Evolutionary conservation across 139 green algal species (phyloP), one percentile per base, ranked within the genome.

Genomic region (Picochlorum costavermella): DNA sequence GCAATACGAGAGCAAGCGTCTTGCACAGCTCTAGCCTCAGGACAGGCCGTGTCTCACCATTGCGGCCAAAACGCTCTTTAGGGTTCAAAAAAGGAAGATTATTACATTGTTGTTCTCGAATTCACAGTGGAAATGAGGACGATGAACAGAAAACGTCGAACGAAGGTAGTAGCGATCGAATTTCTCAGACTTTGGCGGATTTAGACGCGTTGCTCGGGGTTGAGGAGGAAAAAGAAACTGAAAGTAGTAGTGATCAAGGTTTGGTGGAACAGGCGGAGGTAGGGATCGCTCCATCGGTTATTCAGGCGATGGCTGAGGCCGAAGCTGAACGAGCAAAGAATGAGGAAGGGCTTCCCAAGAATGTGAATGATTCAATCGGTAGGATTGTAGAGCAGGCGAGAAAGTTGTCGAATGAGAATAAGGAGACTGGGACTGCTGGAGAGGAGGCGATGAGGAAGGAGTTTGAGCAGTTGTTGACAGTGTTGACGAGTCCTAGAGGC

Each of bases 121-220:
- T 40, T 40, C 8, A 53, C n/a, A 23, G 46, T 5, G 14, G 5
- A 53, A 53, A 6, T 5, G 8, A 53, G 5, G 46, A 53, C 9
- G 46, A 20, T 28, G 16, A 20, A 5, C 46, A 53, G n/a, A 23
- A 53, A 53, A 28, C 0, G 46, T 28, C 46, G 16, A 14, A 23
- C 20, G 46, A 23, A 53, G 46, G 17, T 20, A 20, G 17, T 26
- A 16, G 16, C 17, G 62, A 62, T 25, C 50, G 51, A 8, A 78
- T 92, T 26, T 74, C 78, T 31, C 76, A 67, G 10, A 93, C 87
- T 5, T 36, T 95, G 14, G 64, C 75, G 5, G 80, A 79, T 17
- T 62, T 95, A 37, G 84, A 93, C 46, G 84, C 84, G 0, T 53
- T 95, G n/a, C 74, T 95, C 17, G 87, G 87, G 3, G 83, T 92